Evolutionary conservation across 2,329 filamentous ascomycete genomes (phyloP).

Genomic region (Venturia oleaginea): DNA sequence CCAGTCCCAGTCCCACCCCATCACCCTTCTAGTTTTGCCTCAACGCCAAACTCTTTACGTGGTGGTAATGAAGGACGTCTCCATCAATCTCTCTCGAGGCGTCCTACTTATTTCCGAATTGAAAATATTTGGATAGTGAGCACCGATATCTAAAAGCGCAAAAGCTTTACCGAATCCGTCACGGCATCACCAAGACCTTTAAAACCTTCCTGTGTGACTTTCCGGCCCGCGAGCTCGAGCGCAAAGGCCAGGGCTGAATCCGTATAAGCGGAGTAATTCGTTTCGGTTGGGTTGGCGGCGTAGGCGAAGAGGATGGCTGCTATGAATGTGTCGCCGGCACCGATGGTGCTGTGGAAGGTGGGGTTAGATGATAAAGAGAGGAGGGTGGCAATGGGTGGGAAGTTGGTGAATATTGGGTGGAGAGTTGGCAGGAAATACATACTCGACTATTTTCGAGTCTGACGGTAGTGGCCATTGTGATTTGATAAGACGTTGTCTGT

Average conservation of each 20-base stretch:
- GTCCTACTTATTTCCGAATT: too few relatives aligned
- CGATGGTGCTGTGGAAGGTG: slow-evolving; percentile 48
- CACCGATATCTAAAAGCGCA: background rate
- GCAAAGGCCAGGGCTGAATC: slow-evolving; percentile 48
- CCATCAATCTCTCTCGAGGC: too few relatives aligned
- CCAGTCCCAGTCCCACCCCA: too few relatives aligned
- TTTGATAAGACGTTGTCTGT: slow-evolving; percentile 27
- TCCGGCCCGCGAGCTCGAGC: slow-evolving; percentile 57
- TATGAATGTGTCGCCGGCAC: slow-evolving; percentile 68
- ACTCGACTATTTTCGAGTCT: slow-evolving; percentile 49
- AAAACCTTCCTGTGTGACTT: slow-evolving; percentile 61
- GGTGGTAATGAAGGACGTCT: too few relatives aligned
- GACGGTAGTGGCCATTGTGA: slow-evolving; percentile 23
- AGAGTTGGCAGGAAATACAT: slow-evolving; percentile 28
- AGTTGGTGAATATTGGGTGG: background rate
- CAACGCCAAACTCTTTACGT: too few relatives aligned
- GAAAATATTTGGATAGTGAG: too few relatives aligned
- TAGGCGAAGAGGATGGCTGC: slow-evolving; percentile 58
- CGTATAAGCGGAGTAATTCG: slow-evolving; percentile 24
- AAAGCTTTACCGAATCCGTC: background rate
- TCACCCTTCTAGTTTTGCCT: too few relatives aligned
- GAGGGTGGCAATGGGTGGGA: too few relatives aligned
- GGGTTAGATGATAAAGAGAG: too few relatives aligned
- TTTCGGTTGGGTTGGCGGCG: slow-evolving; percentile 34
- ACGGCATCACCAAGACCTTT: slow-evolving; percentile 33